Evolutionary conservation across 164 flowering plant genomes (phyloP).

Genomic region (Tinospora cordifolia): DNA sequence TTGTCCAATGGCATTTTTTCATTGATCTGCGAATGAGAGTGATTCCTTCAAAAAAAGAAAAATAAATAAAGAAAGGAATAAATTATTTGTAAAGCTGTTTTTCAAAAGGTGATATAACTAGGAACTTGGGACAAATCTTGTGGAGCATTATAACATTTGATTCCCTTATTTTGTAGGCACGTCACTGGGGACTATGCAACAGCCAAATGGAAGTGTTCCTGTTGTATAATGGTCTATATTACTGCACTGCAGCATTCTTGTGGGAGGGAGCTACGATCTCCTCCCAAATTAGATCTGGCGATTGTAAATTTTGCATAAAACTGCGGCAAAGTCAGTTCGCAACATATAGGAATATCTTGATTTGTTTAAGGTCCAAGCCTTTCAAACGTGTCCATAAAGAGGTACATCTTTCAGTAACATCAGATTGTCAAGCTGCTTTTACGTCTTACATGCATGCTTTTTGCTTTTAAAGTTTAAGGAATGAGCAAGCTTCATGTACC

Average conservation of each 20-base stretch:
- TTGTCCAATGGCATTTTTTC: neutral
- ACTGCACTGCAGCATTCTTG: neutral
- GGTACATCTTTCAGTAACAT: neutral
- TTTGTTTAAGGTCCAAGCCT: neutral
- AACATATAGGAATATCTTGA: neutral
- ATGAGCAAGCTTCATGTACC: neutral
- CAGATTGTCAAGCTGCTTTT: neutral
- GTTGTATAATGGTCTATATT: conserved; percentile 25
- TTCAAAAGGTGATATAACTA: neutral
- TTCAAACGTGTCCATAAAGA: neutral
- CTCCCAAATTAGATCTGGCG: neutral
- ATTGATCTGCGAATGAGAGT: neutral
- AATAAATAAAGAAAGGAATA: no score
- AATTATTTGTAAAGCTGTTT: neutral
- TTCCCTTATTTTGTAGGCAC: conserved; percentile 35
- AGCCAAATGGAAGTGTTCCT: conserved; percentile 50
- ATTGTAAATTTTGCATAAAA: neutral
- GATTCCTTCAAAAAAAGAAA: neutral
- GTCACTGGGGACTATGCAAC: conserved; percentile 38
- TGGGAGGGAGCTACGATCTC: neutral
- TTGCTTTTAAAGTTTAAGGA: neutral
- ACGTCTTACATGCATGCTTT: neutral
- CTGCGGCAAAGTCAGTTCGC: neutral
- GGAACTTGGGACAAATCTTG: neutral
- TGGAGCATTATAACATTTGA: neutral